These are phyloP conservation scores for Nannochloropsis oceanica DNA, from an alignment of 108 stramenopile species.

Conservation along the genomic window DNA sequence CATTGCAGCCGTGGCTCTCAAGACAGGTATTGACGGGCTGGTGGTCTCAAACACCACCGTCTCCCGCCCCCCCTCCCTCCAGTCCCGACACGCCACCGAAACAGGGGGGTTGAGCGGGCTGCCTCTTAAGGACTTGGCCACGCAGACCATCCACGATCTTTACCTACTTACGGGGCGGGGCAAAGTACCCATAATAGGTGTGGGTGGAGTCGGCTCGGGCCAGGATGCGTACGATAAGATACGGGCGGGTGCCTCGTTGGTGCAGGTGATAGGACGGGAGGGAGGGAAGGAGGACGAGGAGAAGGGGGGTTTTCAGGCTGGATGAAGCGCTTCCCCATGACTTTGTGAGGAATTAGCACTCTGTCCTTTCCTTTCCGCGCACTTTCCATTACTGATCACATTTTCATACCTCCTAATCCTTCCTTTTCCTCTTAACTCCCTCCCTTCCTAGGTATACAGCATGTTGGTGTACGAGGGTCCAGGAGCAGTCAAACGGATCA, in stretches of 20 bases:
- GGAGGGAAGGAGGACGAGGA: too few relatives aligned
- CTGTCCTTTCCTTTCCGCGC: neutral
- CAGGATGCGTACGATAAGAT: conserved; percentile 79
- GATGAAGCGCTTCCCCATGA: too few relatives aligned
- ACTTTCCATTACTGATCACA: too few relatives aligned
- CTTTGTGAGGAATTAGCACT: neutral
- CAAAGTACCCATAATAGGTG: conserved; percentile 74
- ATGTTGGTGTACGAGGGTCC: conserved; percentile 75
- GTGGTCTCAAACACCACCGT: conserved; percentile 80
- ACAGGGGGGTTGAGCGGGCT: conserved; percentile 72
- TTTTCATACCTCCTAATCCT: neutral
- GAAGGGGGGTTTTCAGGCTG: too few relatives aligned
- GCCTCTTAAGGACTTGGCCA: conserved; percentile 60
- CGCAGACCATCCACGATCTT: conserved; percentile 59
- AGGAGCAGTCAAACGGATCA: conserved; percentile 46
- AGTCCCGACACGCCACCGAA: conserved; percentile 43
- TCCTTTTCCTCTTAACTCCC: neutral
- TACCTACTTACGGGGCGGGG: conserved; percentile 56
- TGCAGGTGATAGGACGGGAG: conserved; percentile 37
- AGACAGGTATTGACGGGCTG: conserved; percentile 65
- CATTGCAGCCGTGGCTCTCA: conserved; percentile 48
- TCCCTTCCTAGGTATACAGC: conserved; percentile 46
- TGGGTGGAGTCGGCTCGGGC: conserved; percentile 69
- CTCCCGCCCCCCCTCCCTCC: conserved; percentile 45
- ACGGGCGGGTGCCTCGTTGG: conserved; percentile 68